These are phyloP conservation scores for Lentinus brumalis DNA, from an alignment of 768 basidiomycete species.

Conservation along the genomic window DNA sequence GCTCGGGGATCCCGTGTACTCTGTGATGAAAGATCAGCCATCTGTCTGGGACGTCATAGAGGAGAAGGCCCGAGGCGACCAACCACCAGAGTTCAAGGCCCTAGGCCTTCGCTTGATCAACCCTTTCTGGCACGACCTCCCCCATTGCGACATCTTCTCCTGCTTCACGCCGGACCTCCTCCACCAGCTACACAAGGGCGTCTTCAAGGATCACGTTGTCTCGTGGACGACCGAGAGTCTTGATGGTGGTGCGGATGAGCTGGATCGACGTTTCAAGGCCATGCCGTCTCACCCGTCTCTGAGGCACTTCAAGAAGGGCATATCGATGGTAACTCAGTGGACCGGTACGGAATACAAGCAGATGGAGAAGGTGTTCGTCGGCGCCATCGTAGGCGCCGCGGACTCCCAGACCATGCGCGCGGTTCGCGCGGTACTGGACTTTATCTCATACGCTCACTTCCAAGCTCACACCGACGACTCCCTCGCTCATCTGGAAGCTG, in stretches of 20 bases:
- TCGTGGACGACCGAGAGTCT: slow-evolving; percentile 33
- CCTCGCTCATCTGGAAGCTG: too few relatives aligned
- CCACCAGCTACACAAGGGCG: slow-evolving; percentile 49
- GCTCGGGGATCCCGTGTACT: slow-evolving; percentile 20
- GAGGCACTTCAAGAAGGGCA: slow-evolving; percentile 42
- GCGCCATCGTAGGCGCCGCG: too few relatives aligned
- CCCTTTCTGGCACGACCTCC: slow-evolving; percentile 46
- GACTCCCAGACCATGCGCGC: too few relatives aligned
- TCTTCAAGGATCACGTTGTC: slow-evolving; percentile 45
- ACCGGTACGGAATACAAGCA: too few relatives aligned
- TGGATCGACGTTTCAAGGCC: slow-evolving; percentile 39
- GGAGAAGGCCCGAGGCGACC: neutral
- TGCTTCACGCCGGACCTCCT: slow-evolving; percentile 41
- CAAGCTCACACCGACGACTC: too few relatives aligned
- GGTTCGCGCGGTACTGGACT: too few relatives aligned
- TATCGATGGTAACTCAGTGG: too few relatives aligned
- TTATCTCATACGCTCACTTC: too few relatives aligned
- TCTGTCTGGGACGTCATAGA: slow-evolving; percentile 3
- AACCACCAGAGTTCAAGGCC: slow-evolving; percentile 9
- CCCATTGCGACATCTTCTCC: slow-evolving; percentile 39
- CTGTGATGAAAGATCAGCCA: slow-evolving; percentile 3
- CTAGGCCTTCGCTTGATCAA: slow-evolving; percentile 20
- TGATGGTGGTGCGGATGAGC: slow-evolving; percentile 28
- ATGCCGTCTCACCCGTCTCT: slow-evolving; percentile 35
- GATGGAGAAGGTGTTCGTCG: too few relatives aligned